phyloP scores from a whole-genome alignment of 345 rosid genomes.

The Rhodomyrtus tomentosa region DNA sequence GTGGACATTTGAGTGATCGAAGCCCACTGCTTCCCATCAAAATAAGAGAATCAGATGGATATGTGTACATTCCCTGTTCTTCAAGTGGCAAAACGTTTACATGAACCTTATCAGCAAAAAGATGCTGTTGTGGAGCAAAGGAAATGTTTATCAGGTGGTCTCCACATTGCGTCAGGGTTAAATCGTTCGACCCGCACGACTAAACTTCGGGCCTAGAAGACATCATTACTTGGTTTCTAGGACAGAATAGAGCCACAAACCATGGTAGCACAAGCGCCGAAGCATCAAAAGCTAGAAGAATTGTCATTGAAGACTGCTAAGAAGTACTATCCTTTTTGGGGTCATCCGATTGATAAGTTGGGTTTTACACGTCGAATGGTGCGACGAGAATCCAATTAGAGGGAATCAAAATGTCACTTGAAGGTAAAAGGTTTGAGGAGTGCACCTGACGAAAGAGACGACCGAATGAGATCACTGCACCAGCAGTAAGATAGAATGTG shows the following conservation, averaged over 20 bases:
- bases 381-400: neutral
- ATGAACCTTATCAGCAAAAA: neutral
- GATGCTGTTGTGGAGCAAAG: neutral
- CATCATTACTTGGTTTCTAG: neutral
- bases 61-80: neutral
- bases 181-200: neutral
- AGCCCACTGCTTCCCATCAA: constrained; percentile 34
- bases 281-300: neutral
- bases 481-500: constrained; percentile 91
- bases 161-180: neutral
- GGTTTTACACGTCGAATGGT: neutral
- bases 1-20: constrained; percentile 45
- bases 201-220: neutral
- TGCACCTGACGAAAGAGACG: constrained; percentile 64
- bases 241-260: neutral
- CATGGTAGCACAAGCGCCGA: neutral
- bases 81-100: neutral
- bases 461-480: constrained; percentile 86
- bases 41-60: neutral
- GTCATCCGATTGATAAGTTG: neutral
- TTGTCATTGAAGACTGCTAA: neutral
- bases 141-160: neutral
- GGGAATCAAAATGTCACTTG: neutral
- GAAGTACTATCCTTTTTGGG: neutral
- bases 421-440: neutral